Conservation (phyloP, 495 filamentous ascomycete species). For the Hypoxylon trugodes region DNA sequence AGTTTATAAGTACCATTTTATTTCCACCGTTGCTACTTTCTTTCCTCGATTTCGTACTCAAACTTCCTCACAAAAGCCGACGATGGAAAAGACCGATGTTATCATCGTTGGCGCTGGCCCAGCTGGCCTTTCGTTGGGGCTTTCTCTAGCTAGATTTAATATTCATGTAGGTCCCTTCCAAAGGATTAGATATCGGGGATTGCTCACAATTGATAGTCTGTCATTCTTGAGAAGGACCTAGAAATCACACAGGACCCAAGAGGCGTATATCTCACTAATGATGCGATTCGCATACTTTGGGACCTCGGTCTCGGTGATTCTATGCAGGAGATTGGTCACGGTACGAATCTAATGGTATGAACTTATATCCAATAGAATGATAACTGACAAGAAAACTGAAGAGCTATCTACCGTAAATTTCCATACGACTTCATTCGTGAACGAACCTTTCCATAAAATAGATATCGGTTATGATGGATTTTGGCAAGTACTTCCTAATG, state of each 20-base stretch:
- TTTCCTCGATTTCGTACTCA: too few relatives aligned
- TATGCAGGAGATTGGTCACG: constrained; percentile 47
- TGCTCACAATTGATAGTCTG: constrained; percentile 22
- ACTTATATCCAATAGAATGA: background rate
- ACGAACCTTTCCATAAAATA: constrained; percentile 22
- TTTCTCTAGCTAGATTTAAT: constrained; percentile 46
- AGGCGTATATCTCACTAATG: constrained; percentile 60
- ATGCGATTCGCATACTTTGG: constrained; percentile 59
- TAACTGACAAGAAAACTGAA: constrained; percentile 4
- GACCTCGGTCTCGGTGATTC: constrained; percentile 54
- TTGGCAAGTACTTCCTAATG: constrained; percentile 33
- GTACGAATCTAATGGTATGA: constrained; percentile 33
- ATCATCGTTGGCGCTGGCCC: too few relatives aligned
- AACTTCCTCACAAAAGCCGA: background rate
- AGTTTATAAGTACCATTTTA: too few relatives aligned
- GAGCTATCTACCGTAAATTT: constrained; percentile 47
- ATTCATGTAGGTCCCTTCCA: constrained; percentile 40
- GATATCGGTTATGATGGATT: constrained; percentile 8
- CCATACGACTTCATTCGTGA: constrained; percentile 26
- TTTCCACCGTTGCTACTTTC: too few relatives aligned
- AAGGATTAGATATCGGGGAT: too few relatives aligned
- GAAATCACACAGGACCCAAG: constrained; percentile 60
- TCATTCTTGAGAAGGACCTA: constrained; percentile 54
- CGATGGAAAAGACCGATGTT: constrained; percentile 43
- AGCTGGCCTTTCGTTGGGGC: constrained; percentile 45